phyloP scores from a whole-genome alignment of 164 flowering plant species.

The Tetracentron sinense region DNA sequence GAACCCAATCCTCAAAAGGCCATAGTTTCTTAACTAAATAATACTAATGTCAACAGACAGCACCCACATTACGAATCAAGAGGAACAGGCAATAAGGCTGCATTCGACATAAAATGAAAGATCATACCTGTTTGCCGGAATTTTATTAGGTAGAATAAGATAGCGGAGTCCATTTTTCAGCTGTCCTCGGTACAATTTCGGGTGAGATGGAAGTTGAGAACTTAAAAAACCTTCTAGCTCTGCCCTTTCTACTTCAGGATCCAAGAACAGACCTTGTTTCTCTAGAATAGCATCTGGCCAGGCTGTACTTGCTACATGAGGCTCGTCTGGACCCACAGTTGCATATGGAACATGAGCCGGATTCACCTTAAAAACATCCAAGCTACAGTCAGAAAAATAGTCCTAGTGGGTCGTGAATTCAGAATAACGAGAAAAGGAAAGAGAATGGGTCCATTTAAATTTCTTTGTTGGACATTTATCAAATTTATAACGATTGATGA shows the following conservation, averaged over 20 bases:
- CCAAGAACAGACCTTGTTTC: conserved; percentile 48
- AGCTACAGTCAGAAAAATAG: conserved; percentile 6
- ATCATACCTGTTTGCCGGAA: conserved; percentile 86
- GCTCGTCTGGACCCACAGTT: conserved; percentile 95
- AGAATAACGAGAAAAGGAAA: neutral
- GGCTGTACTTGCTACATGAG: conserved; percentile 87
- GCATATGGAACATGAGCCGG: conserved; percentile 46
- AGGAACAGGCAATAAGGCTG: neutral
- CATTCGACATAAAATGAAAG: conserved; percentile 1
- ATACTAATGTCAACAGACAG: neutral
- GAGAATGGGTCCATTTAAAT: neutral
- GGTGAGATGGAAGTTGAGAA: conserved; percentile 84
- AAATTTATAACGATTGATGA: neutral
- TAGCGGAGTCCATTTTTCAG: conserved; percentile 90
- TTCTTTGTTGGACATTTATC: neutral
- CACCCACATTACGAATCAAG: neutral
- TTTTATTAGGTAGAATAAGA: conserved; percentile 89
- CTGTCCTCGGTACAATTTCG: conserved; percentile 81
- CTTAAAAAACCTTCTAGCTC: conserved; percentile 58
- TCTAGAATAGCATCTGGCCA: conserved; percentile 77
- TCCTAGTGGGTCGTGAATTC: neutral
- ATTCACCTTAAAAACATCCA: conserved; percentile 33
- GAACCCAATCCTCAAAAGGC: neutral
- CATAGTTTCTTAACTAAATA: too few relatives aligned
- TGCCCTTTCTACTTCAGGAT: conserved; percentile 38